These are phyloP conservation scores for Cryptosporidium xiaoi DNA, from an alignment of 169 alveolate species.

Conservation along the genomic window DNA sequence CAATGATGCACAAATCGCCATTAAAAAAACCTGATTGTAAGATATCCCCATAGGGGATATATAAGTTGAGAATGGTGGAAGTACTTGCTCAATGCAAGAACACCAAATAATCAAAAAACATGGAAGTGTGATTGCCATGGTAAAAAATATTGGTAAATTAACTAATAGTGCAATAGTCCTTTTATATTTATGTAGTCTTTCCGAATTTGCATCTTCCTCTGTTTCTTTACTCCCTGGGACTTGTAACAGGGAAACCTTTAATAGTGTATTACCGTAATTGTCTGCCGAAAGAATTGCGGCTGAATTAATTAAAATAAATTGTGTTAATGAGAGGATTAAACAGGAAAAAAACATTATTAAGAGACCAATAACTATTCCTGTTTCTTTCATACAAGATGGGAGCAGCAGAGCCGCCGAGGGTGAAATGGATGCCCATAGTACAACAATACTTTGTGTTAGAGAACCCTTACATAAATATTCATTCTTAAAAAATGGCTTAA, in stretches of 20 bases:
- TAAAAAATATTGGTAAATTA: constrained; percentile 66
- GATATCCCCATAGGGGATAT: constrained; percentile 21
- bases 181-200: background rate
- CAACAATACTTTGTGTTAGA: constrained; percentile 61
- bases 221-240: background rate
- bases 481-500: background rate
- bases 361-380: constrained; percentile 59
- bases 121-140: constrained; percentile 60
- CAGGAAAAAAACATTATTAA: constrained; percentile 53
- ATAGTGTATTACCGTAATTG: constrained; percentile 62
- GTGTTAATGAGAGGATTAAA: constrained; percentile 42
- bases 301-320: constrained; percentile 55
- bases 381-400: constrained; percentile 71
- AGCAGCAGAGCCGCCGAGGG: constrained; percentile 71
- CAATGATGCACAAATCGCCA: constrained; percentile 44
- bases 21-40: constrained; percentile 19
- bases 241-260: constrained; percentile 13
- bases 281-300: constrained; percentile 42
- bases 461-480: constrained; percentile 63
- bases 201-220: background rate
- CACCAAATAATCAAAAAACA: constrained; percentile 71
- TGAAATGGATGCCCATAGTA: constrained; percentile 74
- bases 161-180: constrained; percentile 42
- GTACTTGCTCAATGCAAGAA: constrained; percentile 61
- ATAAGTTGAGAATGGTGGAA: constrained; percentile 52